Conservation (phyloP, 2,329 filamentous ascomycete genomes). For the Penicillium vulpinum region DNA sequence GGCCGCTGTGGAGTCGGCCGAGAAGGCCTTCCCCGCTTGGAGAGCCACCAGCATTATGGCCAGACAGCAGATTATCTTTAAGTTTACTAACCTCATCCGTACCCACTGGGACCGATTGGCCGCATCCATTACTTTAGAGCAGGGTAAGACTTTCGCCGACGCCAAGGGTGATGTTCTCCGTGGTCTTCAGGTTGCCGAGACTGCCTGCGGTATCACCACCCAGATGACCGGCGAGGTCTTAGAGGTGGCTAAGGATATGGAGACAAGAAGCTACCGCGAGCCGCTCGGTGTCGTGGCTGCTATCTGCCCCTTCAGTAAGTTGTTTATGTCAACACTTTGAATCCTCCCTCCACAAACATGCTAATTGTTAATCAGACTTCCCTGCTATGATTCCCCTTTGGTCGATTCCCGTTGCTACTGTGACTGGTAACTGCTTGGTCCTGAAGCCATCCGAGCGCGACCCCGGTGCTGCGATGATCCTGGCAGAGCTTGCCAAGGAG, state of each 20-base stretch:
- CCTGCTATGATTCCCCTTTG: conserved; percentile 71
- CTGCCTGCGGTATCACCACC: conserved; percentile 66
- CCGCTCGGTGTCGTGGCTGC: conserved; percentile 65
- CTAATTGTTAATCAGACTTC: conserved; percentile 53
- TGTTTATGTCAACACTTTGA: neutral
- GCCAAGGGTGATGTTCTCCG: conserved; percentile 66
- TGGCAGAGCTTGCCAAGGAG: conserved; percentile 63
- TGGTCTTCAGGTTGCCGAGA: conserved; percentile 67
- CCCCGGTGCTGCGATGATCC: conserved; percentile 65
- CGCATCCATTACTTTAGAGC: conserved; percentile 65
- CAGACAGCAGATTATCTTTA: conserved; percentile 66
- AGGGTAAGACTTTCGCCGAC: conserved; percentile 68
- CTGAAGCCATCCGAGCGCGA: conserved; percentile 68
- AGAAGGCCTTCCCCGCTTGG: conserved; percentile 65
- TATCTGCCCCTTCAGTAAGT: conserved; percentile 66
- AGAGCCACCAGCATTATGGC: conserved; percentile 60
- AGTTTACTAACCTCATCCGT: conserved; percentile 63
- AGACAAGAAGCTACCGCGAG: conserved; percentile 66
- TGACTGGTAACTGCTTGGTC: conserved; percentile 65
- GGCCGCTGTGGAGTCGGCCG: conserved; percentile 61
- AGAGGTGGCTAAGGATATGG: conserved; percentile 70
- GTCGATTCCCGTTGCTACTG: conserved; percentile 64
- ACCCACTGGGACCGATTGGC: conserved; percentile 66
- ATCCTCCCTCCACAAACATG: neutral
- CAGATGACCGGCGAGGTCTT: conserved; percentile 67